Evolutionary conservation across 192 early-diverging fungal genomes (phyloP).

Genomic region (Linnemannia schmuckeri): DNA sequence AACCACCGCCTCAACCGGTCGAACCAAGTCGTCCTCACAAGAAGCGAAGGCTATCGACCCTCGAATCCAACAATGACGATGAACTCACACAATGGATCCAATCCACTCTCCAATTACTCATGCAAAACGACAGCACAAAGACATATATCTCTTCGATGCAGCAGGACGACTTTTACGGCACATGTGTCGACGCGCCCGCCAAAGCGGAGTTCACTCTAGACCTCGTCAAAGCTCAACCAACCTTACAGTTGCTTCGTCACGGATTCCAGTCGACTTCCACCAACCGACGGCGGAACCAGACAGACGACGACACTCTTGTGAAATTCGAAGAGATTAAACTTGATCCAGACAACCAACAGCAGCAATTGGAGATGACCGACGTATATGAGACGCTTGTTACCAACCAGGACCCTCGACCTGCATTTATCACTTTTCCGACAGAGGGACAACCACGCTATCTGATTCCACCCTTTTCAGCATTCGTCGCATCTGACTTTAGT

Average conservation of each 20-base stretch:
- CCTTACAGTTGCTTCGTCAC: conserved; percentile 21
- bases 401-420: conserved; percentile 2
- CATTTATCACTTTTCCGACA: conserved; percentile 9
- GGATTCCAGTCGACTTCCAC: conserved; percentile 20
- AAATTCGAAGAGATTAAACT: conserved; percentile 8
- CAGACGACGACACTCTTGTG: not conserved
- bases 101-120: not conserved
- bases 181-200: conserved; percentile 18
- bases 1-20: not conserved
- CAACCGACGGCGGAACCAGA: not conserved
- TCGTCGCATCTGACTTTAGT: conserved; percentile 48
- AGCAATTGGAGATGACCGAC: conserved; percentile 24
- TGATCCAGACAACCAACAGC: not conserved
- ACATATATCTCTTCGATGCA: not conserved
- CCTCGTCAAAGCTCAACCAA: conserved; percentile 30
- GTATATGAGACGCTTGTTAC: conserved; percentile 24
- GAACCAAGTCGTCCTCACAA: not conserved
- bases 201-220: conserved; percentile 23
- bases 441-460: conserved; percentile 35
- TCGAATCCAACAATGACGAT: not conserved
- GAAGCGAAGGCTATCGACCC: conserved; percentile 15
- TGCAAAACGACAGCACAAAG: not conserved
- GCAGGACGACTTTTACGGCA: conserved; percentile 31
- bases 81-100: conserved; percentile 23
- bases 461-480: conserved; percentile 47